Conservation (phyloP, 768 basidiomycete species). For the Boletus huronensis region DNA sequence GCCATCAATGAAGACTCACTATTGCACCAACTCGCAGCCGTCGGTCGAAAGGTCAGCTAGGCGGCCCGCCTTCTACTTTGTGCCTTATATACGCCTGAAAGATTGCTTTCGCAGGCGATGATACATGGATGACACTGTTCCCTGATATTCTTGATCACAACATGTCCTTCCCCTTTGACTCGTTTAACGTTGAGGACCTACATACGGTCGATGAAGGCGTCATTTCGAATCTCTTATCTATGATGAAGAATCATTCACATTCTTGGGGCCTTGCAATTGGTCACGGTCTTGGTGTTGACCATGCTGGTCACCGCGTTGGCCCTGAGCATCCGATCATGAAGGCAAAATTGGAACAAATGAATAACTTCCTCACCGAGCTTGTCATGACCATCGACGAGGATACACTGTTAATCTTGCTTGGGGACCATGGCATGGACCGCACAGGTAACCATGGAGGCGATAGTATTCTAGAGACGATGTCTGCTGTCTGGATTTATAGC, state of each 20-base stretch:
- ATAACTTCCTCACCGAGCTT: conserved; percentile 67
- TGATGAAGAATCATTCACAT: conserved; percentile 50
- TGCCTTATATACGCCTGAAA: conserved; percentile 31
- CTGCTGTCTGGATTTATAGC: conserved; percentile 91
- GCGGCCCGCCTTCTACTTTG: background rate
- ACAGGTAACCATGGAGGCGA: conserved; percentile 97
- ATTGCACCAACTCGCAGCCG: conserved; percentile 61
- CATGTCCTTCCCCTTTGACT: conserved; percentile 85
- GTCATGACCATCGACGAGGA: conserved; percentile 78
- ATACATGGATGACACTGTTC: conserved; percentile 93
- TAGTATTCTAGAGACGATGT: conserved; percentile 74
- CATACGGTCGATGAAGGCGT: conserved; percentile 95
- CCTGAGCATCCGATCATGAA: conserved; percentile 86
- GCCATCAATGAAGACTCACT: conserved; percentile 87
- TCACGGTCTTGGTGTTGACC: conserved; percentile 94
- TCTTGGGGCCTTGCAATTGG: conserved; percentile 88
- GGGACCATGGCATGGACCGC: conserved; percentile 97
- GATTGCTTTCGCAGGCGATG: conserved; percentile 92
- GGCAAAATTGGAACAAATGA: conserved; percentile 85
- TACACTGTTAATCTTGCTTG: conserved; percentile 86
- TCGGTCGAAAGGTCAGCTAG: conserved; percentile 54
- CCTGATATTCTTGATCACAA: conserved; percentile 68
- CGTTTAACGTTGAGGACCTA: conserved; percentile 97
- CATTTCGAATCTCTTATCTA: conserved; percentile 75
- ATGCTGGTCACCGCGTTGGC: conserved; percentile 92